phyloP scores from a whole-genome alignment of 2,329 filamentous ascomycete species.

The Uncinocarpus reesii region DNA sequence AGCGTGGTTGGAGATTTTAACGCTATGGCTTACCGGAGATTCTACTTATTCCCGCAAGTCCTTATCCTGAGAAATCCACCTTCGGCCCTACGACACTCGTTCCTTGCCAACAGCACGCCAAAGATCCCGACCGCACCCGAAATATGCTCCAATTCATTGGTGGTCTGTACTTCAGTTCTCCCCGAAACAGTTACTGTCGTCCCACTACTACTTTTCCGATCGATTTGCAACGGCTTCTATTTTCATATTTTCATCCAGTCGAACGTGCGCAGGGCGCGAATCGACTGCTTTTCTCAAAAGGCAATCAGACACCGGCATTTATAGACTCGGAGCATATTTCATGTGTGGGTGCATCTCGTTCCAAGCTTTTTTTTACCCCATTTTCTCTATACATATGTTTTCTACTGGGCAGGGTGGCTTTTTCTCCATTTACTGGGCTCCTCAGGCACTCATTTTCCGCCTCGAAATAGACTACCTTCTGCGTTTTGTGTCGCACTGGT shows the following conservation, averaged over 20 bases:
- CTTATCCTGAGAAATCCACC: neutral
- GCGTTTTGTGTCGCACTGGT: neutral
- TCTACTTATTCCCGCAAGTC: no score
- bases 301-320: slow-evolving; percentile 17
- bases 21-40: no score
- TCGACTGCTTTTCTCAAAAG: slow-evolving; percentile 11
- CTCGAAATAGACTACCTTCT: slow-evolving; percentile 2
- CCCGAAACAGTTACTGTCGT: neutral
- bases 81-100: neutral
- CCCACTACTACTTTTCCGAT: neutral
- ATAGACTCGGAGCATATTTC: slow-evolving; percentile 20
- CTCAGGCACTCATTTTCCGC: slow-evolving; percentile 6
- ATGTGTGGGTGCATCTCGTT: slow-evolving; percentile 12
- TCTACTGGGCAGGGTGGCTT: slow-evolving; percentile 6
- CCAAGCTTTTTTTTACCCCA: neutral
- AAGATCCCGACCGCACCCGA: no score
- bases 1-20: no score
- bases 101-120: no score
- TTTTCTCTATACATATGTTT: slow-evolving; percentile 11
- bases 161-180: neutral
- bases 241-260: slow-evolving; percentile 11
- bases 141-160: slow-evolving; percentile 2
- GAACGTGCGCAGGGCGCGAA: slow-evolving; percentile 17
- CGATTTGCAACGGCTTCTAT: slow-evolving; percentile 7
- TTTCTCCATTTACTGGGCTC: slow-evolving; percentile 9